phyloP scores from a whole-genome alignment of 352 stramenopile species.

The Peronospora farinosa region DNA sequence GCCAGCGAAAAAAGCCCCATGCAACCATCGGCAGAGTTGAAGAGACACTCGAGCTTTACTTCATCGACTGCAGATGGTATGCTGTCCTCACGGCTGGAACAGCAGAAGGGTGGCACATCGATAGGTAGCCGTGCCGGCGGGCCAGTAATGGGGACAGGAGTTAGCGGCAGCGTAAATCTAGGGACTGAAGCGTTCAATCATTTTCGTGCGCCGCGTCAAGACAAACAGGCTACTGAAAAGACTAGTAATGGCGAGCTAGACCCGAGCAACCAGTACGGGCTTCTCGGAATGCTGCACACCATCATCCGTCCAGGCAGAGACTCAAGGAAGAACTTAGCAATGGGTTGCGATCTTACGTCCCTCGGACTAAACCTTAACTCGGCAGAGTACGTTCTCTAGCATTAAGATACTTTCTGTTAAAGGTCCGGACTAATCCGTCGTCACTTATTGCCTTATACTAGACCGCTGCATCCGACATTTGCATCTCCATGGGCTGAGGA shows the following conservation, averaged over 20 bases:
- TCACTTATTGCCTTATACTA: slow-evolving; percentile 13
- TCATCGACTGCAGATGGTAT: slow-evolving; percentile 59
- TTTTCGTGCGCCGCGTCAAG: slow-evolving; percentile 35
- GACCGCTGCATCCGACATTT: slow-evolving; percentile 74
- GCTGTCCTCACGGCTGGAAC: slow-evolving; percentile 37
- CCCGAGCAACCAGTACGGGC: slow-evolving; percentile 66
- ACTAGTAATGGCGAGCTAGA: slow-evolving; percentile 47
- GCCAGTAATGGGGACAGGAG: slow-evolving; percentile 9
- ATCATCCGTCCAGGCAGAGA: slow-evolving; percentile 66
- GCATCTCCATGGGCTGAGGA: slow-evolving; percentile 73
- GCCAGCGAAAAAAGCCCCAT: slow-evolving; percentile 50
- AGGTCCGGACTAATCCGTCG: background rate
- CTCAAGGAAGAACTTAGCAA: slow-evolving; percentile 66
- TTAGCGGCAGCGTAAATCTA: slow-evolving; percentile 39
- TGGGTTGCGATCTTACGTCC: slow-evolving; percentile 76
- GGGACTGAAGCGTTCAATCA: slow-evolving; percentile 55
- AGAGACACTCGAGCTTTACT: slow-evolving; percentile 66
- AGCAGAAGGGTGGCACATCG: slow-evolving; percentile 40
- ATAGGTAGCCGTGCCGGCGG: slow-evolving; percentile 47
- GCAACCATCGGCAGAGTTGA: slow-evolving; percentile 38
- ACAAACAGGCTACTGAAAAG: slow-evolving; percentile 18
- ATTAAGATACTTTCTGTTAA: background rate
- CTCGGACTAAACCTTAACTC: slow-evolving; percentile 82
- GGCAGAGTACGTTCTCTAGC: slow-evolving; percentile 49
- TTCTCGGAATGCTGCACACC: slow-evolving; percentile 76